Evolutionary conservation across 768 basidiomycete species (phyloP).

Genomic region (Boletus sp.): DNA sequence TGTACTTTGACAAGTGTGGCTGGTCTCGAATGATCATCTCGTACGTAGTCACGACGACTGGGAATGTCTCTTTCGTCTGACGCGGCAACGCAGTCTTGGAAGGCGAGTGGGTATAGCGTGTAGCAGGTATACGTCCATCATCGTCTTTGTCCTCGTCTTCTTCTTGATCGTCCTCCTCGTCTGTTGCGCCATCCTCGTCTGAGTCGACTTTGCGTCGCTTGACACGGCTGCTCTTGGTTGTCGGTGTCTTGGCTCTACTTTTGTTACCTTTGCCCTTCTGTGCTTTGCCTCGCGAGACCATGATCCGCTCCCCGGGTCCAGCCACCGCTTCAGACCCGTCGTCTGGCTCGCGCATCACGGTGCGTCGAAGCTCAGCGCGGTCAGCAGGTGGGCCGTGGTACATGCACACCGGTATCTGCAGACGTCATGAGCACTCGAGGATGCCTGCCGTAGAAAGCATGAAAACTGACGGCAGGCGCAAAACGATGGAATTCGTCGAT

Average conservation of each 20-base stretch:
- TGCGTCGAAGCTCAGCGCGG: constrained; percentile 74
- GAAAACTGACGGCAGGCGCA: constrained; percentile 62
- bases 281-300: constrained; percentile 19
- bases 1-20: constrained; percentile 57
- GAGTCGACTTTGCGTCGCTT: constrained; percentile 24
- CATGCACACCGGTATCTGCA: constrained; percentile 80
- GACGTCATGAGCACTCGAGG: neutral
- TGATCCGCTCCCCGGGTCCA: constrained; percentile 24
- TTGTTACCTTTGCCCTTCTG: constrained; percentile 21
- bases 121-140: constrained; percentile 18
- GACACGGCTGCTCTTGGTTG: constrained; percentile 2
- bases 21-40: constrained; percentile 90
- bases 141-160: constrained; percentile 10
- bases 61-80: constrained; percentile 48
- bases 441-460: neutral
- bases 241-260: constrained; percentile 8
- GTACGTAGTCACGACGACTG: constrained; percentile 88
- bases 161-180: constrained; percentile 17
- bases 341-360: constrained; percentile 45
- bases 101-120: constrained; percentile 13
- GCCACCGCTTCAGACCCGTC: constrained; percentile 24
- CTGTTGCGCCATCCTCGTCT: constrained; percentile 4
- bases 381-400: constrained; percentile 87
- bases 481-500: constrained; percentile 80
- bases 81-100: neutral